Percentiles rank a stretch among this genome's conserved stretches.
phyloP scores from a whole-genome alignment of 192 early-diverging fungal genomes.

The Coemansia sp. region DNA sequence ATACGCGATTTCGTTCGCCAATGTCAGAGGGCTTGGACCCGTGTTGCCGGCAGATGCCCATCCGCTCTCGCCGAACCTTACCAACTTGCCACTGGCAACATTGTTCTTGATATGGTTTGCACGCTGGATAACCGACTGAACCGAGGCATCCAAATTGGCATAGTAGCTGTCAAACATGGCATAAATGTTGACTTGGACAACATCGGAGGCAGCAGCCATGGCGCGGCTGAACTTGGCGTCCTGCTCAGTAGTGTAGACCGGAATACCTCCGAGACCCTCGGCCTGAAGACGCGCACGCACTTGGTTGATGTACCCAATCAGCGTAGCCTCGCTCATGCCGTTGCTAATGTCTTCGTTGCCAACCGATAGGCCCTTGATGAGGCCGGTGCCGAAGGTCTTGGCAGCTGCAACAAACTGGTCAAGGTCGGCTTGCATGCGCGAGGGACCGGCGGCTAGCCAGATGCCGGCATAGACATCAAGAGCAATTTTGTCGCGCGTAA shows the following conservation, averaged over 20 bases:
- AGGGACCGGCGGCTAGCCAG: slow-evolving; percentile 32
- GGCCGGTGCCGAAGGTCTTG: slow-evolving; percentile 27
- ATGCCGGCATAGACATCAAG: slow-evolving; percentile 44
- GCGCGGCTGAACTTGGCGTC: slow-evolving; percentile 34
- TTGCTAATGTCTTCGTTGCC: slow-evolving; percentile 48
- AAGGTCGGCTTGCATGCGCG: slow-evolving; percentile 36
- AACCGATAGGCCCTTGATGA: slow-evolving; percentile 45
- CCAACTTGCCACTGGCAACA: slow-evolving; percentile 34
- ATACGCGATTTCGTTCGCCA: slow-evolving; percentile 33
- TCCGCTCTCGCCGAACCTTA: slow-evolving; percentile 43
- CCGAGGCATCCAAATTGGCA: slow-evolving; percentile 29
- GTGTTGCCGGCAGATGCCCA: slow-evolving; percentile 44
- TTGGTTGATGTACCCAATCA: slow-evolving; percentile 47
- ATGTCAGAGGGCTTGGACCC: slow-evolving; percentile 33
- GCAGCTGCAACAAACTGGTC: slow-evolving; percentile 39
- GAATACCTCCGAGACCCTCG: slow-evolving; percentile 44
- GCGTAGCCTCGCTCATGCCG: slow-evolving; percentile 36
- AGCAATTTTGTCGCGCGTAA: slow-evolving; percentile 23
- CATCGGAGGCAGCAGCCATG: slow-evolving; percentile 29
- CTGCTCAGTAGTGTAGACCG: slow-evolving; percentile 45
- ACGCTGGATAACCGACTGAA: slow-evolving; percentile 38
- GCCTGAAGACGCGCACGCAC: slow-evolving; percentile 38
- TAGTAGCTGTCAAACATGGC: slow-evolving; percentile 41
- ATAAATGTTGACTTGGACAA: slow-evolving; percentile 53
- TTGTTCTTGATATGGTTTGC: slow-evolving; percentile 28